These are phyloP conservation scores for Irpex sp. DNA, from an alignment of 1,284 basidiomycete genomes.

Conservation along the genomic window DNA sequence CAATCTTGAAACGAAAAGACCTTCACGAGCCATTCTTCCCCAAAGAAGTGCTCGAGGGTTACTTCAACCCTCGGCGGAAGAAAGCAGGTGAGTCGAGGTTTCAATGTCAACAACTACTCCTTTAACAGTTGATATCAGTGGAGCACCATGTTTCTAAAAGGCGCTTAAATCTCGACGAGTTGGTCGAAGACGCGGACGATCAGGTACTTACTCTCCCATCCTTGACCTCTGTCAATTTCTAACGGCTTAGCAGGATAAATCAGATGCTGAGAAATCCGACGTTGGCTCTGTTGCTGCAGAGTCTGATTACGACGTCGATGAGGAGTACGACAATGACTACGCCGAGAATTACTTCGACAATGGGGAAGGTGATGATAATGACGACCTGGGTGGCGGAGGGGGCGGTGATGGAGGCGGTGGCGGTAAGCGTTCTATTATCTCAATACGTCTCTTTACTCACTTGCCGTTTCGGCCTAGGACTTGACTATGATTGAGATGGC, in stretches of 20 bases:
- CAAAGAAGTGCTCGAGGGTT: slow-evolving; percentile 66
- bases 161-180: slow-evolving; percentile 58
- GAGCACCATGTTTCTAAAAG: slow-evolving; percentile 36
- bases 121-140: slow-evolving; percentile 19
- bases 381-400: slow-evolving; percentile 69
- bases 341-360: slow-evolving; percentile 86
- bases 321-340: slow-evolving; percentile 84
- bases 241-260: slow-evolving; percentile 49
- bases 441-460: too few relatives aligned
- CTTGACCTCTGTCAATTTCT: not conserved
- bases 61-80: slow-evolving; percentile 72
- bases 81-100: slow-evolving; percentile 38
- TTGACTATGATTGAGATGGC: not conserved
- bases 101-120: too few relatives aligned
- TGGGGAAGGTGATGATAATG: slow-evolving; percentile 73
- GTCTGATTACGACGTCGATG: slow-evolving; percentile 79
- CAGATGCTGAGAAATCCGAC: slow-evolving; percentile 61
- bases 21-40: slow-evolving; percentile 76
- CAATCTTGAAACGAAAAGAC: slow-evolving; percentile 63
- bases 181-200: slow-evolving; percentile 63
- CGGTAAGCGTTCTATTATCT: slow-evolving; percentile 26
- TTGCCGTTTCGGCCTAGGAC: not conserved
- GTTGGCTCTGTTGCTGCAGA: slow-evolving; percentile 56
- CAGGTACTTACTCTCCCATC: slow-evolving; percentile 31
- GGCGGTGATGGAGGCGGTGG: slow-evolving; percentile 59